These are phyloP conservation scores for Didymella exigua DNA, from an alignment of 2,329 filamentous ascomycete genomes.

Conservation along the genomic window DNA sequence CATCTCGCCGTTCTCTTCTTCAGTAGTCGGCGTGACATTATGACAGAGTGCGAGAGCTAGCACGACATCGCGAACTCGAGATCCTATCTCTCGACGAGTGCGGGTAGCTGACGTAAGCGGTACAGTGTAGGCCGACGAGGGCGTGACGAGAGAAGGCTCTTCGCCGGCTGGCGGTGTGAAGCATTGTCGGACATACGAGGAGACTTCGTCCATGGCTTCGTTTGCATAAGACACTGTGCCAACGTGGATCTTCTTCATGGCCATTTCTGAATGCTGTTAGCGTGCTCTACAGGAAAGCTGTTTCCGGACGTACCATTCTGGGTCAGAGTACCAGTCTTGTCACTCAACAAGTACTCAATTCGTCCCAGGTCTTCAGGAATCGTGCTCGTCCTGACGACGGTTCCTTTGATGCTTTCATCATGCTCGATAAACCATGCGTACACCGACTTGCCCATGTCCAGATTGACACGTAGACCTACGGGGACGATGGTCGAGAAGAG, in stretches of 20 bases:
- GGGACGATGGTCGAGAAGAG: conserved; percentile 99
- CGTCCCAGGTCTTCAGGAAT: conserved; percentile 95
- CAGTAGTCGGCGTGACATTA: conserved; percentile 91
- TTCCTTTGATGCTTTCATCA: conserved; percentile 86
- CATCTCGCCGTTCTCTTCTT: conserved; percentile 77
- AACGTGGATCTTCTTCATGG: conserved; percentile 97
- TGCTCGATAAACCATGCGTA: conserved; percentile 96
- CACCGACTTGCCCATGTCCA: conserved; percentile 95
- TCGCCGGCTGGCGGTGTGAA: conserved; percentile 61
- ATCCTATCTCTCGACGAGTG: conserved; percentile 89
- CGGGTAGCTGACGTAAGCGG: conserved; percentile 71
- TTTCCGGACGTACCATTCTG: conserved; percentile 68
- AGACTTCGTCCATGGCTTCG: conserved; percentile 97
- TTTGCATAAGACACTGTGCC: conserved; percentile 98
- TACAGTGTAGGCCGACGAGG: conserved; percentile 72
- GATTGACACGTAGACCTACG: conserved; percentile 92
- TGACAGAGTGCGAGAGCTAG: conserved; percentile 92
- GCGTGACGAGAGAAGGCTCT: conserved; percentile 66
- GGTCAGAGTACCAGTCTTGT: conserved; percentile 97
- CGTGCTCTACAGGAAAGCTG: not conserved
- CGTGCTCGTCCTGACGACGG: conserved; percentile 93
- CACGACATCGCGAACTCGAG: conserved; percentile 89
- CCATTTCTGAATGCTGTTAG: conserved; percentile 71
- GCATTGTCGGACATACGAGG: conserved; percentile 81
- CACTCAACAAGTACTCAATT: conserved; percentile 93